Base-by-base conservation (phyloP, 192 early-diverging fungal species). In the Coemansia asiatica region DNA sequence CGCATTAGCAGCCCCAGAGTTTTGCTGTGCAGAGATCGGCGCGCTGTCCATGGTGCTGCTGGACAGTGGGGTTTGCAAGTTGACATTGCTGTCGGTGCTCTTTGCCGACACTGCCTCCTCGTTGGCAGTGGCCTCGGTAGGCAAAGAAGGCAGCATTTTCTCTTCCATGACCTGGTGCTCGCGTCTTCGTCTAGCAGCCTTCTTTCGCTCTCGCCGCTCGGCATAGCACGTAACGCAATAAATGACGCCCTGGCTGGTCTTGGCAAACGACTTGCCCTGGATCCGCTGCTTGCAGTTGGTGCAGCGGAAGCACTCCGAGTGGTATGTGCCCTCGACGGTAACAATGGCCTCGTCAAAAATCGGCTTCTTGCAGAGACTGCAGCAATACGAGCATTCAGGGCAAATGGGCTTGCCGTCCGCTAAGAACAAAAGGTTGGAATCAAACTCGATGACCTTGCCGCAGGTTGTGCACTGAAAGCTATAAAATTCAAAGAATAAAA, bases 331-430 rank as follows among this genome's bases (percentile, higher is more conserved):
- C 46, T 90, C 88, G 6, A 89, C 91, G 7, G 91, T 91, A 72
- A 93, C 89, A 40, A 93, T 90, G n/a, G 91, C 90, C 68, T 93
- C 91, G 60, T 93, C 90, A 5, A 85, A 84, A 57, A 93, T 93
- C 21, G 87, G 77, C 67, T 85, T 82, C 49, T 85, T 89, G 79
- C 91, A 93, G 48, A 85, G 70, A 36, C 83, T 81, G 79, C 91
- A 93, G 68, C 76, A 86, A 56, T 93, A 91, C 13, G 90, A 90
- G 75, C 91, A 93, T 50, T 90, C 87, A 65, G 91, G 88, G 56
- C 91, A 93, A 50, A 93, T 86, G n/a, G 91, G 91, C 55, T 86
- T 87, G n/a, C 91, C 91, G 59, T 90, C 88, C 6, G 89, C 89
- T 47, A 91, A 74, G 25, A 93, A 81, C 46, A 93, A 75, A 54